Evolutionary conservation across 768 basidiomycete genomes (phyloP).

Genomic region (Russula sp.): DNA sequence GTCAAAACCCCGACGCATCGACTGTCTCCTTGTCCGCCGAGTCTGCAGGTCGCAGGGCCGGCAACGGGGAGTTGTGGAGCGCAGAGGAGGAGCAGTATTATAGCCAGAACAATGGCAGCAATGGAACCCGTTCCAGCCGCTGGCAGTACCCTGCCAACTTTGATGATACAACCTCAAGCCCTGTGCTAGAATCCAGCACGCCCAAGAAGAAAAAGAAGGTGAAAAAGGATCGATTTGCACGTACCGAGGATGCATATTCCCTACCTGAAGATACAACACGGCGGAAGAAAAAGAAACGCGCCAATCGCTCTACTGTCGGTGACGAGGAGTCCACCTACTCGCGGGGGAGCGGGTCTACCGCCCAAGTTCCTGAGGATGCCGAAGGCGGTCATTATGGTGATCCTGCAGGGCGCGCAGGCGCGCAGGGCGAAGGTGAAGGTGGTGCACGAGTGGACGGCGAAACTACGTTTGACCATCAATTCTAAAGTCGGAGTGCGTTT

Average conservation of each 20-base stretch:
- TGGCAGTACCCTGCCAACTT: conserved; percentile 90
- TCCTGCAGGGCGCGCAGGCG: conserved; percentile 67
- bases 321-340: conserved; percentile 34
- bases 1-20: conserved; percentile 46
- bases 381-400: conserved; percentile 60
- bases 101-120: conserved; percentile 37
- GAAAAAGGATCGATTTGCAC: conserved; percentile 85
- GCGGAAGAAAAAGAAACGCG: conserved; percentile 62
- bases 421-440: conserved; percentile 88
- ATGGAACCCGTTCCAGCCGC: conserved; percentile 36
- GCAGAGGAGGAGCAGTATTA: conserved; percentile 76
- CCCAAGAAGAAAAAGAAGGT: conserved; percentile 63
- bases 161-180: conserved; percentile 39
- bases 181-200: conserved; percentile 35
- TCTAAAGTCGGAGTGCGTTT: conserved; percentile 45
- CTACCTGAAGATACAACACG: conserved; percentile 36
- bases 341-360: conserved; percentile 32
- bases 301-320: conserved; percentile 40
- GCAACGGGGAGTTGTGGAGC: conserved; percentile 61
- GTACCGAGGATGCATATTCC: conserved; percentile 79
- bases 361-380: conserved; percentile 65
- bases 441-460: conserved; percentile 98
- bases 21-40: conserved; percentile 30
- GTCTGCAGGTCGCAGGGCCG: conserved; percentile 30
- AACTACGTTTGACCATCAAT: conserved; percentile 76